phyloP scores from a whole-genome alignment of 1,284 basidiomycete species.

The Tremellales sp. region DNA sequence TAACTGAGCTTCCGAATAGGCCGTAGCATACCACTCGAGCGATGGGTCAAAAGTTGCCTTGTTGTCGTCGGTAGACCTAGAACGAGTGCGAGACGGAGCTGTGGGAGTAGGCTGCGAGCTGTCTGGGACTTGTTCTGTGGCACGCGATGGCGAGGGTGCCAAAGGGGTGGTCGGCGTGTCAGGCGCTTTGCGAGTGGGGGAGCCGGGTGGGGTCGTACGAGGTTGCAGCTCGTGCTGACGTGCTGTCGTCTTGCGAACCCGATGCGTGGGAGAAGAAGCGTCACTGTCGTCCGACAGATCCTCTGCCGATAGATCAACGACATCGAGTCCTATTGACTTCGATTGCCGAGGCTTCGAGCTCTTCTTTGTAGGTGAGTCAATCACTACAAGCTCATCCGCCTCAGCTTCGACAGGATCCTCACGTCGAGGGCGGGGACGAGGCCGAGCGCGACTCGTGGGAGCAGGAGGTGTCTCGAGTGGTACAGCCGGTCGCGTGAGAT shows the following conservation, averaged over 20 bases:
- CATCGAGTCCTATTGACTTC: too few species aligned
- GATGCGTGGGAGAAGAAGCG: slow-evolving; percentile 8
- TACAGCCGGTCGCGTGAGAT: slow-evolving; percentile 77
- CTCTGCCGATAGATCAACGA: slow-evolving; percentile 27
- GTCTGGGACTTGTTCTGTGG: slow-evolving; percentile 5
- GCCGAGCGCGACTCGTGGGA: slow-evolving; percentile 2
- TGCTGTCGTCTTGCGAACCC: slow-evolving; percentile 2
- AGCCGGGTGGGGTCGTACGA: not conserved
- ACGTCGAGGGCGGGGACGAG: too few species aligned
- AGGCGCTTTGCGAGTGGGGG: slow-evolving; percentile 3
- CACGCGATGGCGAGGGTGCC: not conserved
- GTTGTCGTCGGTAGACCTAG: slow-evolving; percentile 10
- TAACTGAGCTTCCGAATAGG: slow-evolving; percentile 64
- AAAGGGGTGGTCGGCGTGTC: slow-evolving; percentile 13
- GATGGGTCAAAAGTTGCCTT: slow-evolving; percentile 26
- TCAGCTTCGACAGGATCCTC: not conserved
- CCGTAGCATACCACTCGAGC: slow-evolving; percentile 60
- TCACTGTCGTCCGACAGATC: slow-evolving; percentile 20
- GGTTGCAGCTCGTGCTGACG: too few species aligned
- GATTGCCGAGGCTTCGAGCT: not conserved
- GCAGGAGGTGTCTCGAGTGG: slow-evolving; percentile 63
- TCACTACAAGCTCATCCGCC: slow-evolving; percentile 15
- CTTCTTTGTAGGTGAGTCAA: slow-evolving; percentile 6
- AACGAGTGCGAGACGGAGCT: not conserved
- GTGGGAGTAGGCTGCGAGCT: not conserved